Evolutionary conservation across 768 basidiomycete species (phyloP), one percentile per base, ranked within the genome.

Genomic region (Boletus vermiculosoides): DNA sequence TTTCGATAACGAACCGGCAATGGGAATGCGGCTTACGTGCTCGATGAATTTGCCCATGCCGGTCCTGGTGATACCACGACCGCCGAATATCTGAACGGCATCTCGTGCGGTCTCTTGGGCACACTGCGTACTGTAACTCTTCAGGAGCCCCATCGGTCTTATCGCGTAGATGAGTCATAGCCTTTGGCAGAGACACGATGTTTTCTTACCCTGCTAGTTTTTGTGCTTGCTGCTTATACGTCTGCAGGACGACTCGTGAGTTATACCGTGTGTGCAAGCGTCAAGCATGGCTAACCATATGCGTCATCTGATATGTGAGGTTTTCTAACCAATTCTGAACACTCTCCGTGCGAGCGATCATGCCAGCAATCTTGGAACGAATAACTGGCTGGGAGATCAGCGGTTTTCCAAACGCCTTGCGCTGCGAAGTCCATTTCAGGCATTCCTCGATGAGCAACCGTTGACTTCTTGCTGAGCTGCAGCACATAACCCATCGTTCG

Each of bases 401-500:
- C 4, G 88, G 92, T 72, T 90, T 94, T 50, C 94, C 95, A 64
- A 96, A 96, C 10, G 92, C 94, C 65, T 92, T 88, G 41, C 95
- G 86, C 70, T 97, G 93, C 51, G 81, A 83, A 4, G 85, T 79
- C 95, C 95, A 98, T 83, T 90, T 91, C 61, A 95, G 68, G 66
- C 91, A 94, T 73, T 94, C 93, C 65, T 95, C 93, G 40, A 92
- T 76, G 67, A 83, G 64, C 8, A 72, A 49, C 33, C 94, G 84
- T 63, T 94, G 92, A 55, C 77, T 75, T 55, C 89, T 79, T n/a
- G 87, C 85, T 25, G 83, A 85, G 33, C 82, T 76, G 63, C 90
- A 90, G 68, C 82, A 84, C 89, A 94, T 94, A 28, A 91, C 90
- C 92, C 91, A 95, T 62, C 90, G 87, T 69, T 94, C 94, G 71